A percentile compares a stretch with the other conserved stretches of the same genome.
Conservation (phyloP, 129 eudicot species). For the Erigeron canadensis region DNA sequence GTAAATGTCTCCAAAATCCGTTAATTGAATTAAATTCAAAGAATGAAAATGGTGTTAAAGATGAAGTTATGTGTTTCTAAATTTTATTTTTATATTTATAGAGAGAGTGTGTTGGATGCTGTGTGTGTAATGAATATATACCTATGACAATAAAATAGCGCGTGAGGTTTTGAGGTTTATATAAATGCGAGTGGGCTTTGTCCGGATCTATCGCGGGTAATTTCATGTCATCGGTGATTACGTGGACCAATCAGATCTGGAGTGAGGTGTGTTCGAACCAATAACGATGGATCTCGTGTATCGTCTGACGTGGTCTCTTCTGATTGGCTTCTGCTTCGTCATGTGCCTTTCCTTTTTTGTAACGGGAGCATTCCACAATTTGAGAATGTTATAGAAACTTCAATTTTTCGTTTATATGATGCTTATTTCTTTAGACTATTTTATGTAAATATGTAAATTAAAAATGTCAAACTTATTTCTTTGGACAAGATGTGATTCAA, state of each 20-base stretch:
- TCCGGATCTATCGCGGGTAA: slow-evolving; percentile 17
- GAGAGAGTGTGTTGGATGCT: not conserved
- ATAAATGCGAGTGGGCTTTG: slow-evolving; percentile 4
- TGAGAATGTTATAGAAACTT: too few species aligned
- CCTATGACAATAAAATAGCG: slow-evolving; percentile 13
- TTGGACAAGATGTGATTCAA: too few species aligned
- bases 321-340: slow-evolving; percentile 12
- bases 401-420: too few species aligned
- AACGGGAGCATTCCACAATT: too few species aligned
- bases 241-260: slow-evolving; percentile 56
- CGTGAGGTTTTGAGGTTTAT: not conserved
- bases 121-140: not conserved
- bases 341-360: not conserved
- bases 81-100: not conserved
- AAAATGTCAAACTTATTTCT: too few species aligned
- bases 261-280: slow-evolving; percentile 29
- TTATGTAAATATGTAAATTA: too few species aligned
- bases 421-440: too few species aligned
- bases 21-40: too few species aligned
- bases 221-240: slow-evolving; percentile 48
- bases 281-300: slow-evolving; percentile 39
- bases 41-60: too few species aligned
- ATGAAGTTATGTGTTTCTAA: slow-evolving; percentile 14
- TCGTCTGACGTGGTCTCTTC: slow-evolving; percentile 27
- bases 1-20: too few species aligned